Evolutionary conservation across 306 rosid genomes (phyloP), one percentile per base, ranked within the genome.

Genomic region (Medicago ruthenica): DNA sequence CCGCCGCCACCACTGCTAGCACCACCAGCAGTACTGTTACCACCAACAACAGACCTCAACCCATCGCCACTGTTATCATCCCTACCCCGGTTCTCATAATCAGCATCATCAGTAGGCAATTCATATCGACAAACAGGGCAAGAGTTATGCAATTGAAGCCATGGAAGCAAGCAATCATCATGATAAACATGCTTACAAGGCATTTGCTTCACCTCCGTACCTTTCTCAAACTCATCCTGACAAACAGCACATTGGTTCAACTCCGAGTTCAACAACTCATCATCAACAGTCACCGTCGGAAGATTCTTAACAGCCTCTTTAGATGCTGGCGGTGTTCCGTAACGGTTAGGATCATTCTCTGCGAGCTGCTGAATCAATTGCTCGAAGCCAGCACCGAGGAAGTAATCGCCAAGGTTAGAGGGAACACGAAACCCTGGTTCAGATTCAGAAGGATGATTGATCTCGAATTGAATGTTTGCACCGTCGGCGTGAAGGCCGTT

Each of bases 311-410:
- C 57, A 1, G 96, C 93, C 0, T 87, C 85, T 66, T 90, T 92
- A 0, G 98, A 87, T 0, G 98, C 96, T 3, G 98, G 97, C 0
- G 97, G 98, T 14, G 98, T 88, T 24, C 98, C 98, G 9, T 87
- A 81, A 9, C 98, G 91, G 60, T 87, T 95, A 0, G 98, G 98
- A 42, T 95, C 97, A 17, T 95, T 95, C 87, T 95, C 98, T 0
- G 98, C 98, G 1, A 95, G 93, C 85, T 92, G 98, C 73, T 95
- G 98, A 54, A 95, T 95, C 89, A 95, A 79, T 67, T 95, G 98
- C 88, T 95, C 98, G 4, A 95, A 86, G 3, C 98, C 98, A 0
- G 97, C 96, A 14, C 98, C 97, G 1, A 95, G 91, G 59, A 90
- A 92, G 88, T 95, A 95, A 75, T 95, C 98, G 8, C 98, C 98